Conservation (phyloP, 192 early-diverging fungal genomes). For the Funneliformis geosporum region DNA sequence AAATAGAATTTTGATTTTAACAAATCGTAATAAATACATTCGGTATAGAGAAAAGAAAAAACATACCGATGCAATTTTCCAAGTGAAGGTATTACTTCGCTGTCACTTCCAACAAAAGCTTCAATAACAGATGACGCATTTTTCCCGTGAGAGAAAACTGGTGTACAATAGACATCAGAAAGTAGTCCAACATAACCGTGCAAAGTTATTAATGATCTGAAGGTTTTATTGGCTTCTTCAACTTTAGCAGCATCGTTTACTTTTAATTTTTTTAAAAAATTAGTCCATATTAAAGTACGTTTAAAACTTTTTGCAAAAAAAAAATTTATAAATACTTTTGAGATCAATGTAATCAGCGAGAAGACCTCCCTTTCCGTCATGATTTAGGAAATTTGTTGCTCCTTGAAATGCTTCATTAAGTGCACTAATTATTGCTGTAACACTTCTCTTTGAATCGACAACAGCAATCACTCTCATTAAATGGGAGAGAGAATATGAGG, state of each 20-base stretch:
- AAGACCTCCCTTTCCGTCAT: slow-evolving; percentile 39
- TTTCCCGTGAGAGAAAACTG: slow-evolving; percentile 64
- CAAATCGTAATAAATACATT: not conserved
- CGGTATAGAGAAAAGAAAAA: not conserved
- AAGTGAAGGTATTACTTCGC: slow-evolving; percentile 52
- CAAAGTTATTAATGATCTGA: slow-evolving; percentile 61
- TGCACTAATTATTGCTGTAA: slow-evolving; percentile 54
- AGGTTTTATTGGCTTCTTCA: slow-evolving; percentile 49
- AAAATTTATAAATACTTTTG: slow-evolving; percentile 41
- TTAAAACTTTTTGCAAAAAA: not conserved
- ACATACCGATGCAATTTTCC: slow-evolving; percentile 64
- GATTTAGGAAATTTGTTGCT: slow-evolving; percentile 51
- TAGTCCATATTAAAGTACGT: too few relatives aligned
- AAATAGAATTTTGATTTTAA: not conserved
- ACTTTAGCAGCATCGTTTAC: slow-evolving; percentile 5
- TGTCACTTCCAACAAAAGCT: slow-evolving; percentile 60
- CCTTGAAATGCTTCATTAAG: slow-evolving; percentile 50
- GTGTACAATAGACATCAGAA: slow-evolving; percentile 70
- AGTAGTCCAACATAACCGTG: slow-evolving; percentile 64
- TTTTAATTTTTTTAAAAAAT: not conserved
- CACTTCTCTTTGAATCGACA: slow-evolving; percentile 54
- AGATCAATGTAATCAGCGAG: slow-evolving; percentile 65
- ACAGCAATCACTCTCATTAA: slow-evolving; percentile 73
- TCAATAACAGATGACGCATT: slow-evolving; percentile 61
- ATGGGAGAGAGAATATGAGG: slow-evolving; percentile 69